These are phyloP conservation scores for Ormosia emarginata DNA, from an alignment of 306 rosid genomes.

Conservation along the genomic window DNA sequence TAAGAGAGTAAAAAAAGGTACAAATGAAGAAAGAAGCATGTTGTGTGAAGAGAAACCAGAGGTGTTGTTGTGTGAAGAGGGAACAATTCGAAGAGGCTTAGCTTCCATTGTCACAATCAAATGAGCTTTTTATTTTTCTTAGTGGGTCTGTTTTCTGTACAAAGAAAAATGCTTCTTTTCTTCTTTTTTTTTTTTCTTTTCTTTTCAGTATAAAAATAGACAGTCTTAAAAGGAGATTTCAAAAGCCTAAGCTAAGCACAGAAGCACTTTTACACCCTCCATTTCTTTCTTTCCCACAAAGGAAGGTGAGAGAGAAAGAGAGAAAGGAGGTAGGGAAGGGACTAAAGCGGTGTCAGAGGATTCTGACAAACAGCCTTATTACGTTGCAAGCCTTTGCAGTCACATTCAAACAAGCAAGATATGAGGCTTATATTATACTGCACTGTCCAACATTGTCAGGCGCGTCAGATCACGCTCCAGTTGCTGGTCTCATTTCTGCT, in stretches of 20 bases:
- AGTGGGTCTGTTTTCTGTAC: not conserved
- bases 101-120: conserved; percentile 39
- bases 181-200: not conserved
- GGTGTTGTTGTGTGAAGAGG: conserved; percentile 27
- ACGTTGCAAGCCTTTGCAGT: conserved; percentile 16
- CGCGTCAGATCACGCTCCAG: conserved; percentile 18
- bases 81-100: conserved; percentile 34
- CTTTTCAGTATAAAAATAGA: not conserved
- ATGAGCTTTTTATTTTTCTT: conserved; percentile 3
- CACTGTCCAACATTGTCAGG: not conserved
- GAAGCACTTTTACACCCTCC: not conserved
- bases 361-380: conserved; percentile 45
- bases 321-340: not conserved
- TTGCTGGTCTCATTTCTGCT: not conserved
- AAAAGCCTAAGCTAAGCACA: not conserved
- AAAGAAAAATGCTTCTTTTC: not conserved
- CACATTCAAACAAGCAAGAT: conserved; percentile 5
- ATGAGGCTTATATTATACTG: not conserved
- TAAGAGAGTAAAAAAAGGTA: not conserved
- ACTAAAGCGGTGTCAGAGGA: conserved; percentile 35
- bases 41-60: conserved; percentile 32
- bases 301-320: not conserved
- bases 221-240: not conserved
- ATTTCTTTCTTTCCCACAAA: not conserved
- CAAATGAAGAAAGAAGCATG: not conserved